Evolutionary conservation across 208 protist genomes (phyloP).

Genomic region (Sergeia podlipaevii): DNA sequence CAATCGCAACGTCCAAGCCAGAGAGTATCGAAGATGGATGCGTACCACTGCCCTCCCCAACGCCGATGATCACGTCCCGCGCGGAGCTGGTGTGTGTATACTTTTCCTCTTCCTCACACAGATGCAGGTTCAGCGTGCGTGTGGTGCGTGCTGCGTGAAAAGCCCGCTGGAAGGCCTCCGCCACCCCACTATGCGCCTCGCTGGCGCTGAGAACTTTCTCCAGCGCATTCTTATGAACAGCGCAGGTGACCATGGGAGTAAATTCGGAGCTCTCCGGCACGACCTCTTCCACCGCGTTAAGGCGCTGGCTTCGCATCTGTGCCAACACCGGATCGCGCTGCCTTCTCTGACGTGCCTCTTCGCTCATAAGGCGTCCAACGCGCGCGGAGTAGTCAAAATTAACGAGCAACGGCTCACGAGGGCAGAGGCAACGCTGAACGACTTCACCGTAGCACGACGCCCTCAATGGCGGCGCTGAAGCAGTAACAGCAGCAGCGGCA

Average conservation of each 20-base stretch:
- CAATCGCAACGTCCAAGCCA: slow-evolving; percentile 20
- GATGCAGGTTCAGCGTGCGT: background rate
- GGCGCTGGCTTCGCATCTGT: slow-evolving; percentile 9
- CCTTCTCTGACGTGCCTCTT: background rate
- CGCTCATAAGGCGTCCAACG: background rate
- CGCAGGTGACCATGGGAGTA: background rate
- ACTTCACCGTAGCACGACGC: slow-evolving; percentile 3
- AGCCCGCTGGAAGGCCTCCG: slow-evolving; percentile 6
- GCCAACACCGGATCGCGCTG: background rate
- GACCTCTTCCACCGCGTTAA: slow-evolving; percentile 16
- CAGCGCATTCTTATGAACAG: background rate
- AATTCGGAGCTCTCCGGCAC: slow-evolving; percentile 2
- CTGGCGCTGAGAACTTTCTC: background rate
- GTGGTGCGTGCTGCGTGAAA: slow-evolving; percentile 1
- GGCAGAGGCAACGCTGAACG: background rate
- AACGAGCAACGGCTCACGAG: slow-evolving; percentile 18
- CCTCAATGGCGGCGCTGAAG: background rate
- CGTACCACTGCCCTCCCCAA: slow-evolving; percentile 2
- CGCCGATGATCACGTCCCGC: slow-evolving; percentile 4
- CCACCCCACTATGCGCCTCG: background rate
- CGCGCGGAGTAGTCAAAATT: slow-evolving; percentile 13
- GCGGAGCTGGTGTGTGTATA: background rate
- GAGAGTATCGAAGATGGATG: slow-evolving; percentile 13
- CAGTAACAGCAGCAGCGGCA: background rate
- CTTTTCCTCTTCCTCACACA: too few species aligned